Conservation (phyloP, 768 basidiomycete species). For the Mycena haematopus region DNA sequence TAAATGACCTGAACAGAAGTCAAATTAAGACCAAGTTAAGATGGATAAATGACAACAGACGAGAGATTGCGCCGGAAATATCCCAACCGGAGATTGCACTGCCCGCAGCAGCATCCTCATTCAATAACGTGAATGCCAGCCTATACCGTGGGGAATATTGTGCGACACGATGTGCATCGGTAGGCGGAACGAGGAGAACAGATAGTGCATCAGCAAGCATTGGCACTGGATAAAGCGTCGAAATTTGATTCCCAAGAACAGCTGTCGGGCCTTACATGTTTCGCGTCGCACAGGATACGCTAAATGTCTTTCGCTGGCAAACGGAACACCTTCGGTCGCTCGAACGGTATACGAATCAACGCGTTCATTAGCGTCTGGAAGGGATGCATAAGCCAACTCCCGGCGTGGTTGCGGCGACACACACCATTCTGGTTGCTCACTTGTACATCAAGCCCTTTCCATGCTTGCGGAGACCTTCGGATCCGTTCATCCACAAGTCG, state of each 20-base stretch:
- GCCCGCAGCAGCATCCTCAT: slow-evolving; percentile 83
- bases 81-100: slow-evolving; percentile 74
- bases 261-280: slow-evolving; percentile 29
- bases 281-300: slow-evolving; percentile 36
- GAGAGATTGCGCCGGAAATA: slow-evolving; percentile 61
- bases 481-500: slow-evolving; percentile 35
- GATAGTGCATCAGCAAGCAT: slow-evolving; percentile 40
- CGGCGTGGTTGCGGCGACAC: not conserved
- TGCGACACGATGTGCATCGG: slow-evolving; percentile 54
- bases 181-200: slow-evolving; percentile 45
- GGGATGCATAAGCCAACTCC: not conserved
- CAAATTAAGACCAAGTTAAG: not conserved
- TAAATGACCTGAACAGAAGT: slow-evolving; percentile 62
- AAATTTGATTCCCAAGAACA: not conserved
- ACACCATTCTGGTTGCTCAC: slow-evolving; percentile 44
- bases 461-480: slow-evolving; percentile 36
- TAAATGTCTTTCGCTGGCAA: slow-evolving; percentile 38
- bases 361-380: slow-evolving; percentile 14
- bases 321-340: slow-evolving; percentile 24
- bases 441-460: slow-evolving; percentile 51
- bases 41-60: slow-evolving; percentile 50
- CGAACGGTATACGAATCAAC: slow-evolving; percentile 35
- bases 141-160: slow-evolving; percentile 86
- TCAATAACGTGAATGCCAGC: slow-evolving; percentile 90
- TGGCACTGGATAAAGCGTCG: slow-evolving; percentile 25